A percentile compares a stretch with the other conserved stretches of the same genome.
These are phyloP conservation scores for Pichia sp. DNA, from an alignment of 1,139 yeast species.

Conservation along the genomic window DNA sequence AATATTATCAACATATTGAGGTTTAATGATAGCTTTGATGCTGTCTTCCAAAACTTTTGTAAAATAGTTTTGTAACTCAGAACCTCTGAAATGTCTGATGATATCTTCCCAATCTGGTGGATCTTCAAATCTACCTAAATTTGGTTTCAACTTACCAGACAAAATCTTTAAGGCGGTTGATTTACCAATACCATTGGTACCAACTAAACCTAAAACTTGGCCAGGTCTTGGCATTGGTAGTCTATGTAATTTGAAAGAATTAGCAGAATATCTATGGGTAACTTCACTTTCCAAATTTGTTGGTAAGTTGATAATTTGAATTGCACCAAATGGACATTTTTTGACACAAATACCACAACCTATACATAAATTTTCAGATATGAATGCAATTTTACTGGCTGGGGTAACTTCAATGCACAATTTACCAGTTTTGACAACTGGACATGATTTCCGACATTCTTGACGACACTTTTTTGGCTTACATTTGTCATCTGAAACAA, in stretches of 20 bases:
- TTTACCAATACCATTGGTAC: constrained; percentile 98
- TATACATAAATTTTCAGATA: constrained; percentile 91
- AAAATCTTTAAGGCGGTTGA: constrained; percentile 95
- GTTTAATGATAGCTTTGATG: constrained; percentile 91
- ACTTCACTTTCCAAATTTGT: constrained; percentile 89
- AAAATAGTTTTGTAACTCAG: constrained; percentile 92
- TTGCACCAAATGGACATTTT: constrained; percentile 97
- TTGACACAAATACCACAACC: constrained; percentile 99
- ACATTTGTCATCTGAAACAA: constrained; percentile 88
- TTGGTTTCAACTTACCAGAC: constrained; percentile 98
- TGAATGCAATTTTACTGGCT: constrained; percentile 84
- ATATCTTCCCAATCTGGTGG: constrained; percentile 98
- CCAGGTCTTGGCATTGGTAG: constrained; percentile 99
- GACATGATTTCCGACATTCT: constrained; percentile 94
- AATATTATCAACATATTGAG: constrained; percentile 94
- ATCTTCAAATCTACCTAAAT: constrained; percentile 84
- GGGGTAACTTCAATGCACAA: constrained; percentile 95
- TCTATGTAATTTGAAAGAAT: constrained; percentile 93
- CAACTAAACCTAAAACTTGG: constrained; percentile 94
- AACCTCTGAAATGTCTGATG: constrained; percentile 85
- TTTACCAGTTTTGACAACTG: constrained; percentile 95
- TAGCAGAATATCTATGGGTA: constrained; percentile 95
- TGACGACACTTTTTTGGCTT: constrained; percentile 98
- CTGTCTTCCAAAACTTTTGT: constrained; percentile 90
- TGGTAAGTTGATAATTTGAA: constrained; percentile 89